phyloP scores from a whole-genome alignment of 345 rosid genomes.

The Carallia pectinifolia region DNA sequence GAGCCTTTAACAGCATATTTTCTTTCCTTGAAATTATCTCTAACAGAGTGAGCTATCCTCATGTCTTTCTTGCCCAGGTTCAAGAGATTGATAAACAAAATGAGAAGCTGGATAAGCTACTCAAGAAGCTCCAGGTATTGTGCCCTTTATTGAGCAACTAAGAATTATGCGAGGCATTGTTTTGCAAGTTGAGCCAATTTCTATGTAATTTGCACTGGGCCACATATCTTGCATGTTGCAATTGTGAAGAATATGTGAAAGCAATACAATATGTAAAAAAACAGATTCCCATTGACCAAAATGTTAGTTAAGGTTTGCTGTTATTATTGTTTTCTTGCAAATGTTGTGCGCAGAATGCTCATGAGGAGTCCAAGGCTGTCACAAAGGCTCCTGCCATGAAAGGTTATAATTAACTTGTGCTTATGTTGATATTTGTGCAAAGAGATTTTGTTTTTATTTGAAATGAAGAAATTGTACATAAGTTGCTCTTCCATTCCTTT shows the following conservation, averaged over 20 bases:
- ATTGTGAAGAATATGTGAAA: background rate
- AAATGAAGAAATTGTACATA: background rate
- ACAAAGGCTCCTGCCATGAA: constrained; percentile 94
- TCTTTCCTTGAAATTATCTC: background rate
- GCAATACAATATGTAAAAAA: constrained; percentile 1
- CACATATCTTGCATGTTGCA: background rate
- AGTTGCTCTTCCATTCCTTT: background rate
- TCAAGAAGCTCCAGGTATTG: constrained; percentile 82
- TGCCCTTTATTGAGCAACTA: background rate
- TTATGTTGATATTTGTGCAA: background rate
- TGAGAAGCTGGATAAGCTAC: constrained; percentile 78
- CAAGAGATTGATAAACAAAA: constrained; percentile 83
- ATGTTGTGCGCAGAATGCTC: constrained; percentile 52
- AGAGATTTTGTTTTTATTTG: background rate
- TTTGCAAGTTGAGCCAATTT: no score
- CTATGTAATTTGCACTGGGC: no score
- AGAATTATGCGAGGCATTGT: no score
- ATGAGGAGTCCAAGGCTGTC: constrained; percentile 78
- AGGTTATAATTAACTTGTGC: constrained; percentile 36
- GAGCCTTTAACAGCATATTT: constrained; percentile 1
- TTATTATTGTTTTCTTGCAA: constrained; percentile 14
- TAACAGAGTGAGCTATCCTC: background rate
- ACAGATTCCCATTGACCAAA: background rate
- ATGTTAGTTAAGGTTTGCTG: background rate
- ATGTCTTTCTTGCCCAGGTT: constrained; percentile 46